Percentiles rank a stretch among this genome's conserved stretches.
Conservation (phyloP, 225 moss, liverwort and hornwort species). For the Takakia lepidozioides region DNA sequence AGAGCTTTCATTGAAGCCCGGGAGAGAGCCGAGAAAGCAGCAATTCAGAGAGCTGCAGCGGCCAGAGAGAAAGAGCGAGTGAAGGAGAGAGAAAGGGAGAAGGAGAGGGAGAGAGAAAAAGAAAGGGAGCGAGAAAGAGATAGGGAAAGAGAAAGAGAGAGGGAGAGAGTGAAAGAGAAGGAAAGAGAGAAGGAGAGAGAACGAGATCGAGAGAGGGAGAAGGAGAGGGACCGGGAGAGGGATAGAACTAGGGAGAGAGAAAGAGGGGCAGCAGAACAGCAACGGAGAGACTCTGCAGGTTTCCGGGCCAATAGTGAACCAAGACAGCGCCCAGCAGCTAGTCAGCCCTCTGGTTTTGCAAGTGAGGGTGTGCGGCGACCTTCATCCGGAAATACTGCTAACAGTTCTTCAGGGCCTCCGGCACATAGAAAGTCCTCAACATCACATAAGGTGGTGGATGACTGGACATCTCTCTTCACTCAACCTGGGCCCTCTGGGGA, state of each 20-base stretch:
- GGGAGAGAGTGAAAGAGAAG: conserved; percentile 23
- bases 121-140: conserved; percentile 23
- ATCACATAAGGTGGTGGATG: conserved; percentile 48
- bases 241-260: conserved; percentile 32
- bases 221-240: conserved; percentile 22
- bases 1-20: conserved; percentile 68
- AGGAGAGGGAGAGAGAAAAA: conserved; percentile 40
- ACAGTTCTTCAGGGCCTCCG: conserved; percentile 1
- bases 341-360: conserved; percentile 23
- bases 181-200: conserved; percentile 21
- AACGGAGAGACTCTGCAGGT: conserved; percentile 36
- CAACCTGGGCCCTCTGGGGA: conserved; percentile 46
- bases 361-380: conserved; percentile 21
- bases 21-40: conserved; percentile 60
- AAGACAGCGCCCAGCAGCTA: conserved; percentile 57
- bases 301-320: conserved; percentile 60
- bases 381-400: conserved; percentile 35
- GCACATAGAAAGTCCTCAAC: conserved; percentile 1
- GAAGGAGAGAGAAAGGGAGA: conserved; percentile 54
- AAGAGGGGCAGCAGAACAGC: conserved; percentile 40
- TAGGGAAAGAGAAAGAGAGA: conserved; percentile 24
- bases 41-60: conserved; percentile 35
- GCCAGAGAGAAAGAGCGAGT: conserved; percentile 55
- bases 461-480: conserved; percentile 70
- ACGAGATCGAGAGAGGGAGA: conserved; percentile 31